phyloP scores from a whole-genome alignment of 106 monocot genomes.

The Apostasia ramifera region DNA sequence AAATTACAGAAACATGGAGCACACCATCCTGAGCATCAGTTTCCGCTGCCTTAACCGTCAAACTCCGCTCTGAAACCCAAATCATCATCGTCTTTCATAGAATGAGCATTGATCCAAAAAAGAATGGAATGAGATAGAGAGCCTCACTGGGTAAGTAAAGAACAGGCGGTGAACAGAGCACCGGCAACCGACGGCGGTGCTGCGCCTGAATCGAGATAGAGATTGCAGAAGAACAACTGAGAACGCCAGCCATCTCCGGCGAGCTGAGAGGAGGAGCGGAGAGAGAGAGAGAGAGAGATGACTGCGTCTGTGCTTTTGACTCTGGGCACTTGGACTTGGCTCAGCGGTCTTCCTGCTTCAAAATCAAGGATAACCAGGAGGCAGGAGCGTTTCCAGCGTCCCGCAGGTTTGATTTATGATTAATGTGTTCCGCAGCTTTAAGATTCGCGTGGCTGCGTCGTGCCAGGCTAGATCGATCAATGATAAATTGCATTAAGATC shows the following conservation, averaged over 20 bases:
- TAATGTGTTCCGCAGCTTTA: too few relatives aligned
- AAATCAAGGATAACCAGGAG: neutral
- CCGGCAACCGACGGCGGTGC: slow-evolving; percentile 2
- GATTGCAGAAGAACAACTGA: slow-evolving; percentile 4
- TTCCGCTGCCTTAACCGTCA: slow-evolving; percentile 34
- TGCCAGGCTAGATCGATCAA: too few relatives aligned
- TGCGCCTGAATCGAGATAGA: neutral
- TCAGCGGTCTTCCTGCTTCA: too few relatives aligned
- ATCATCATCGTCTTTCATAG: neutral
- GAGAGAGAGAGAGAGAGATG: neutral
- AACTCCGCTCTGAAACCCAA: slow-evolving; percentile 17
- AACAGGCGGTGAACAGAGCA: slow-evolving; percentile 6
- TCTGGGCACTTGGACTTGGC: neutral
- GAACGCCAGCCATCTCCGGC: slow-evolving; percentile 16
- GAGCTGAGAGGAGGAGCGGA: neutral
- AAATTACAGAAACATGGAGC: neutral
- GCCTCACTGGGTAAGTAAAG: slow-evolving; percentile 20
- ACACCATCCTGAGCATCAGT: slow-evolving; percentile 44
- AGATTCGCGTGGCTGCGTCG: too few relatives aligned
- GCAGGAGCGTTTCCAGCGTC: neutral
- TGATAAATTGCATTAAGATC: too few relatives aligned
- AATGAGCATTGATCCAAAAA: neutral
- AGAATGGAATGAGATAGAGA: neutral
- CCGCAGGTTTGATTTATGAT: neutral
- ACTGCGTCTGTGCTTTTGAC: neutral